Percentiles rank a stretch among this genome's conserved stretches.
These are phyloP conservation scores for Candida berthetii DNA, from an alignment of 805 yeast species.

Conservation along the genomic window DNA sequence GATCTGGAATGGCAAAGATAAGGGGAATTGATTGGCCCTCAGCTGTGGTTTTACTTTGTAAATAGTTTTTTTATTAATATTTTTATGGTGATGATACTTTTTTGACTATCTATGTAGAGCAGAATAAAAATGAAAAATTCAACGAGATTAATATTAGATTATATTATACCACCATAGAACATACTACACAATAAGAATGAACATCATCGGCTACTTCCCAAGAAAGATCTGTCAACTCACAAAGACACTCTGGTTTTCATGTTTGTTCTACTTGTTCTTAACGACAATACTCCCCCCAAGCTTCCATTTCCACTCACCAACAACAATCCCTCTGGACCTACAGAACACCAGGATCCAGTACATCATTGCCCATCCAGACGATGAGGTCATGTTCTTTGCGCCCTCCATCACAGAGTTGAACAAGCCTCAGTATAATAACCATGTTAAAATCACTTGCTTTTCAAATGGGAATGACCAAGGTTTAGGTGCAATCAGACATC, in stretches of 20 bases:
- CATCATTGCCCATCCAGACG: conserved; percentile 95
- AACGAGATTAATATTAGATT: no score
- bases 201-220: neutral
- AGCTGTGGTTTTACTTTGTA: neutral
- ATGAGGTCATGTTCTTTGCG: conserved; percentile 95
- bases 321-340: neutral
- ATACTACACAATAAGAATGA: neutral
- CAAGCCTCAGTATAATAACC: conserved; percentile 41
- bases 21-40: no score
- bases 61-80: no score
- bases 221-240: neutral
- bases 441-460: conserved; percentile 57
- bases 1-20: conserved; percentile 14
- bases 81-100: no score
- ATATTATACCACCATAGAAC: no score
- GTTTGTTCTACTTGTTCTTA: neutral
- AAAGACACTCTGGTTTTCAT: neutral
- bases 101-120: no score
- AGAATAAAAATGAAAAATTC: no score
- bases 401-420: conserved; percentile 62
- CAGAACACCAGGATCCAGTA: conserved; percentile 29
- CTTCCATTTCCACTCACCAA: neutral
- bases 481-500: conserved; percentile 54
- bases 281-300: neutral
- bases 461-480: conserved; percentile 77